phyloP scores from a whole-genome alignment of 2,329 filamentous ascomycete genomes.

The Aspergillus floridensis region DNA sequence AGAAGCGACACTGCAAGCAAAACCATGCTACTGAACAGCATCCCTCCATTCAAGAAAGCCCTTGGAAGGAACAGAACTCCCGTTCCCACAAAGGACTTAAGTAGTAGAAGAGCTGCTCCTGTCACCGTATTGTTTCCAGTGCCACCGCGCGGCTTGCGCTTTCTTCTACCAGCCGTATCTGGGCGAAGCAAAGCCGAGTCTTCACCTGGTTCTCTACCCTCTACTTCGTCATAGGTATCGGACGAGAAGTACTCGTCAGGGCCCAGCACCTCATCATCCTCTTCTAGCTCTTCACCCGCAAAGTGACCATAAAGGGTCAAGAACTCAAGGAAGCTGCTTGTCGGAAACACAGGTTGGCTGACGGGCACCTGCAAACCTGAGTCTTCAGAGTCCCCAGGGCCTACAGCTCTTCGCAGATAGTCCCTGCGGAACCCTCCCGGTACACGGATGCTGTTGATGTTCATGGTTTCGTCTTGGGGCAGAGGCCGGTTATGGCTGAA shows the following conservation, averaged over 20 bases:
- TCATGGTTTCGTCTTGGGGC: conserved; percentile 74
- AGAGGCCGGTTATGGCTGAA: conserved; percentile 75
- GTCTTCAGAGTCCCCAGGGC: conserved; percentile 42
- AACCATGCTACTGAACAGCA: conserved; percentile 92
- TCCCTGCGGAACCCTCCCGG: conserved; percentile 92
- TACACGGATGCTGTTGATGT: conserved; percentile 87
- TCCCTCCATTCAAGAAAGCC: conserved; percentile 92
- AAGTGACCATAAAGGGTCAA: conserved; percentile 95
- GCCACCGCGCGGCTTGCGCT: conserved; percentile 70
- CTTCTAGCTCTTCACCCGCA: conserved; percentile 91
- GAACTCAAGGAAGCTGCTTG: conserved; percentile 93
- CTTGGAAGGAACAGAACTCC: conserved; percentile 90
- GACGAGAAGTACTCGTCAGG: conserved; percentile 92
- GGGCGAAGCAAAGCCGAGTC: conserved; percentile 75
- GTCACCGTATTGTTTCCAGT: conserved; percentile 74
- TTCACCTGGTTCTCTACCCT: conserved; percentile 77
- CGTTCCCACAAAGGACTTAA: conserved; percentile 98
- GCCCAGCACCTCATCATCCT: conserved; percentile 85
- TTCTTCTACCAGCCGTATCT: conserved; percentile 65
- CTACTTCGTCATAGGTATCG: conserved; percentile 61
- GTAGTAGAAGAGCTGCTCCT: conserved; percentile 76
- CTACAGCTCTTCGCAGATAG: conserved; percentile 74
- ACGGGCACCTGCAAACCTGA: conserved; percentile 37
- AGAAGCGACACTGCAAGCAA: conserved; percentile 80
- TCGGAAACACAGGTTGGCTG: conserved; percentile 66